Percentiles rank a stretch among this genome's conserved stretches.
phyloP scores from a whole-genome alignment of 2,329 filamentous ascomycete genomes.

The Blastomyces percursus region DNA sequence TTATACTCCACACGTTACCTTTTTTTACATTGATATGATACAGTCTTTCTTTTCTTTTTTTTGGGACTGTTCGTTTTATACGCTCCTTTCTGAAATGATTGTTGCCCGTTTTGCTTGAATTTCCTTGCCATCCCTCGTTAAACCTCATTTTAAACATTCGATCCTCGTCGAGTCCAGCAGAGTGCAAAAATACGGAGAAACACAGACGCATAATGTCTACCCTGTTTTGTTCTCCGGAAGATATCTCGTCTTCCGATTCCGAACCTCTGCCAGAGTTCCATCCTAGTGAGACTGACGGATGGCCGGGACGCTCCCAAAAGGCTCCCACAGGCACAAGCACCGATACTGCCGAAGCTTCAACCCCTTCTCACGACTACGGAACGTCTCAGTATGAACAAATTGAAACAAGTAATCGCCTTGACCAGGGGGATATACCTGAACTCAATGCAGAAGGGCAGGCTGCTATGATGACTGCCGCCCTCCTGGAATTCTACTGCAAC shows the following conservation, averaged over 20 bases:
- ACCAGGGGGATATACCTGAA: slow-evolving; percentile 14
- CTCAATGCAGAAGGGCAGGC: slow-evolving; percentile 29
- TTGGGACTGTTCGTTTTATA: neutral
- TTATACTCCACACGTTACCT: neutral
- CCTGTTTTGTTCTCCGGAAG: slow-evolving; percentile 31
- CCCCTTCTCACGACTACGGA: neutral
- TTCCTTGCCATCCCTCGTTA: neutral
- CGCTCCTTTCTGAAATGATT: slow-evolving; percentile 1
- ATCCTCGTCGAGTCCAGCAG: neutral
- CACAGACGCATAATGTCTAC: slow-evolving; percentile 23
- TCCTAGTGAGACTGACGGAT: slow-evolving; percentile 8
- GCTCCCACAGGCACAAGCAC: neutral
- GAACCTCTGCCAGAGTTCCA: slow-evolving; percentile 22
- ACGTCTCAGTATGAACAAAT: slow-evolving; percentile 1
- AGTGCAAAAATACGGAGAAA: neutral
- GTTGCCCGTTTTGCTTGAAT: neutral
- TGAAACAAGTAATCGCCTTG: slow-evolving; percentile 9
- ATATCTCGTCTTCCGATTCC: slow-evolving; percentile 29
- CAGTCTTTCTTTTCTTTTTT: neutral
- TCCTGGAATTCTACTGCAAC: slow-evolving; percentile 37
- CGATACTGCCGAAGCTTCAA: neutral
- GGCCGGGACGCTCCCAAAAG: neutral
- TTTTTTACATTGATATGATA: neutral
- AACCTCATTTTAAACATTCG: neutral
- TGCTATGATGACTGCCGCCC: slow-evolving; percentile 33